These are phyloP conservation scores for Rhodotorula sp. DNA, from an alignment of 1,284 basidiomycete species.

Conservation along the genomic window DNA sequence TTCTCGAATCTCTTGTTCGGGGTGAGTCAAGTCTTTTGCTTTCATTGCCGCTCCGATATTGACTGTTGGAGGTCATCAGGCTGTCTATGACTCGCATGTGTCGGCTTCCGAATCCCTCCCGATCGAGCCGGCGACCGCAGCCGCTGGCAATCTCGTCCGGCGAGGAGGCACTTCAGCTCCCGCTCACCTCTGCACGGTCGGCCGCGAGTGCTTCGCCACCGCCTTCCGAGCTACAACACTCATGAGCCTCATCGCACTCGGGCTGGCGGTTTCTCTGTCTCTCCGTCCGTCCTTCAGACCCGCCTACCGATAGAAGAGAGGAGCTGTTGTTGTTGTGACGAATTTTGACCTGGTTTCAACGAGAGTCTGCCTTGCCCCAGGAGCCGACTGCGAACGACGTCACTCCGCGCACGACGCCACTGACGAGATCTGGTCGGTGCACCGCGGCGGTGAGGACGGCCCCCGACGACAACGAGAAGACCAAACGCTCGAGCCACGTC, in stretches of 20 bases:
- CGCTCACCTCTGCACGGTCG: constrained; percentile 18
- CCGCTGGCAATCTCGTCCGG: background rate
- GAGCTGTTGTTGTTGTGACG: background rate
- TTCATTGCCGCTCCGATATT: background rate
- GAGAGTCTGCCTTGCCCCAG: background rate
- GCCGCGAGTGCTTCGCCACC: constrained; percentile 21
- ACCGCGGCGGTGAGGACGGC: constrained; percentile 30
- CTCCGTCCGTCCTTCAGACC: constrained; percentile 17
- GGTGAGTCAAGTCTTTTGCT: background rate
- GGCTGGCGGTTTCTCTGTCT: constrained; percentile 9
- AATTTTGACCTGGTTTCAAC: too few relatives aligned
- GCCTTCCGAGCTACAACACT: constrained; percentile 27
- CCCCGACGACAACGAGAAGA: constrained; percentile 37
- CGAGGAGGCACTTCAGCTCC: constrained; percentile 4
- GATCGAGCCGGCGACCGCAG: background rate
- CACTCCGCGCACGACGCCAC: constrained; percentile 37
- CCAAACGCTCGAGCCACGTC: constrained; percentile 32
- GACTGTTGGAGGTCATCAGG: background rate
- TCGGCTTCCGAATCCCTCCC: background rate
- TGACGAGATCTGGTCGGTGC: constrained; percentile 34
- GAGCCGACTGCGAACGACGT: constrained; percentile 12
- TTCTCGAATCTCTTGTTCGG: constrained; percentile 28
- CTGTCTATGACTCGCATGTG: constrained; percentile 30
- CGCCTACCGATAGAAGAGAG: constrained; percentile 1
- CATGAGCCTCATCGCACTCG: constrained; percentile 21